Evolutionary conservation across 2,329 filamentous ascomycete species (phyloP), one percentile per base, ranked within the genome.

Genomic region (Talaromyces sp.): DNA sequence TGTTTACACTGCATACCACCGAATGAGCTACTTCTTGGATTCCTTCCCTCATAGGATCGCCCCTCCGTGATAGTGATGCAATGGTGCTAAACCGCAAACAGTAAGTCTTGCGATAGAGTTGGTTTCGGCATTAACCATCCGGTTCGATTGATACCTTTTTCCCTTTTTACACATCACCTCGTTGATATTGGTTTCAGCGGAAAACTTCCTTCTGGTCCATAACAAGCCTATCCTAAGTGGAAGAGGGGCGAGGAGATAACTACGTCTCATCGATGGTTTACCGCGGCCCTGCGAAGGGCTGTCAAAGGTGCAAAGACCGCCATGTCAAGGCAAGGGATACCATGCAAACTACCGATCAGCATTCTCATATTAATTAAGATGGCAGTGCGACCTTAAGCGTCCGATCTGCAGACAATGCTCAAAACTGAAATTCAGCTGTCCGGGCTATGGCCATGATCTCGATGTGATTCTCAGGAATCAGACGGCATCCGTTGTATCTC

Each of bases 231-330:
- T 19, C 19, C 8, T 15, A 19, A 11, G 45, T 47, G 11, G 19
- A 47, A 47, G 19, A 13, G 19, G 1, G 11, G 11, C 1, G 19
- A 13, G 2, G 2, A 27, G 43, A 10, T 10, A 25, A 27, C 11
- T 25, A 25, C 45, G 29, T 17, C n/a, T 34, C 31, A 17, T 19
- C 51, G 27, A 66, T 64, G 65, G 61, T 64, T 40, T 51, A 66
- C 34, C 54, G 47, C 45, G 65, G 61, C n/a, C 65, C 65, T 10
- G 61, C 61, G 19, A 60, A 49, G 47, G 65, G 61, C 34, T 66
- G 61, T 34, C 65, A 67, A 40, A 63, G 56, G 51, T 67, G 65
- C 45, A 67, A 58, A 51, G 65, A 64, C n/a, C 61, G 65, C 11
- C 61, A 64, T 22, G 34, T 64, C 49, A 67, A 67, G 56, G 65